Conservation (phyloP, 2,329 filamentous ascomycete species). For the Thelonectria discophora region DNA sequence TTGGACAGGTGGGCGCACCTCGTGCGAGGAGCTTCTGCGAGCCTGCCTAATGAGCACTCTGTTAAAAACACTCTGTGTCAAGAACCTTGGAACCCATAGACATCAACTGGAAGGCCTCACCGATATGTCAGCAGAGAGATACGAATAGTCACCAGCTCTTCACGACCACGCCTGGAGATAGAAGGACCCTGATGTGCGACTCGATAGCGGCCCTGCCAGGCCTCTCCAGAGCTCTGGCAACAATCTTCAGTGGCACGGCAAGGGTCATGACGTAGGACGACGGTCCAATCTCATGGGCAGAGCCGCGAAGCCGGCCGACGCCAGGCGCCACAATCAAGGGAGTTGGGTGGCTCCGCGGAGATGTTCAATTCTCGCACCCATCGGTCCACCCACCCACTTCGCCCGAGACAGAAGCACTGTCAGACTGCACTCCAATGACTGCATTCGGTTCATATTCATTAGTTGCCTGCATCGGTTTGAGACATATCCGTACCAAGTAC, state of each 20-base stretch:
- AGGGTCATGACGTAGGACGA: conserved; percentile 25
- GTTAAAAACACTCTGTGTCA: no score
- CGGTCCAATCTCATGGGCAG: conserved; percentile 6
- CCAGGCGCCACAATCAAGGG: conserved; percentile 3
- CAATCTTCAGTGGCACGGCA: conserved; percentile 6
- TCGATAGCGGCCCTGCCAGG: background rate
- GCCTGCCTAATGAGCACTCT: no score
- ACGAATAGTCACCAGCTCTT: background rate
- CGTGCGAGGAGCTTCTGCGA: background rate
- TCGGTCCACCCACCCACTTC: conserved; percentile 14
- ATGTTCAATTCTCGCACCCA: conserved; percentile 20
- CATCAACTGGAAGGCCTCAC: conserved; percentile 1
- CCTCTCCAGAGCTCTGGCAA: background rate
- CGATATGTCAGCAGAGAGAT: background rate
- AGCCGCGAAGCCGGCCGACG: conserved; percentile 18
- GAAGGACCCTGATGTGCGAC: conserved; percentile 2
- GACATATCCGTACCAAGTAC: background rate
- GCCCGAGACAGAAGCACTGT: background rate
- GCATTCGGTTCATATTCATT: background rate
- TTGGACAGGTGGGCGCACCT: background rate
- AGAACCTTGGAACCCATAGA: no score
- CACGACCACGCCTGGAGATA: background rate
- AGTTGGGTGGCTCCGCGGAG: conserved; percentile 22
- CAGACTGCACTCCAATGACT: background rate
- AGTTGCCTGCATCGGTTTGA: background rate